Evolutionary conservation across 2,329 filamentous ascomycete genomes (phyloP), one percentile per base, ranked within the genome.

Genomic region (Aspergillus brasiliensis): DNA sequence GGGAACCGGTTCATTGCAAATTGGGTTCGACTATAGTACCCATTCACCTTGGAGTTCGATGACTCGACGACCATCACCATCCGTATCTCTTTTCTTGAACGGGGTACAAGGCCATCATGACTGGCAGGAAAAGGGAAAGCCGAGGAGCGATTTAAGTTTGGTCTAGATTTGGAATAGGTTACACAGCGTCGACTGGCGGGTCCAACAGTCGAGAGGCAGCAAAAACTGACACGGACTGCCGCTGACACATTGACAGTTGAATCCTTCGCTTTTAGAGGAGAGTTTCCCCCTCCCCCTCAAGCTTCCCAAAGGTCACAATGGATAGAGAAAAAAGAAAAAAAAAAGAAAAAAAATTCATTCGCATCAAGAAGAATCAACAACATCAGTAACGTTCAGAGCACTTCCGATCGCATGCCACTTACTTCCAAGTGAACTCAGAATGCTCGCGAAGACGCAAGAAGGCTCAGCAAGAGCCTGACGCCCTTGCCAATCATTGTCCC

Each of bases 121-220:
- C 15, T 49, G 46, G 46, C 46, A 49, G 46, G 46, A 49, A 49
- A 49, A 11, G 27, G 46, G 28, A n/a, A n/a, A 28, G 46, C 46
- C 46, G 46, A 49, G 46, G 46, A 49, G 46, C 27, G 46, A 49
- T 49, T 49, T 49, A 49, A 27, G 46, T 49, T 49, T 49, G 46
- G 46, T 49, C 23, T 49, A 49, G 46, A 49, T 31, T 49, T 49
- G 46, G 46, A 49, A 49, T 49, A 17, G 40, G 46, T 49, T 49
- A 49, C 46, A 49, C 46, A 28, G 25, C 46, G 28, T 28, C 25
- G 25, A 44, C n/a, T 49, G 28, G 46, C 46, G 46, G 46, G 46
- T 49, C 46, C 46, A 49, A 49, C 46, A 49, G 46, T 49, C 46
- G 46, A 49, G 25, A 49, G 46, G 25, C 46, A 28, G 44, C 21